A percentile compares a stretch with the other conserved stretches of the same genome.
phyloP scores from a whole-genome alignment of 768 basidiomycete species.

The Strobilomyces dryophilus region DNA sequence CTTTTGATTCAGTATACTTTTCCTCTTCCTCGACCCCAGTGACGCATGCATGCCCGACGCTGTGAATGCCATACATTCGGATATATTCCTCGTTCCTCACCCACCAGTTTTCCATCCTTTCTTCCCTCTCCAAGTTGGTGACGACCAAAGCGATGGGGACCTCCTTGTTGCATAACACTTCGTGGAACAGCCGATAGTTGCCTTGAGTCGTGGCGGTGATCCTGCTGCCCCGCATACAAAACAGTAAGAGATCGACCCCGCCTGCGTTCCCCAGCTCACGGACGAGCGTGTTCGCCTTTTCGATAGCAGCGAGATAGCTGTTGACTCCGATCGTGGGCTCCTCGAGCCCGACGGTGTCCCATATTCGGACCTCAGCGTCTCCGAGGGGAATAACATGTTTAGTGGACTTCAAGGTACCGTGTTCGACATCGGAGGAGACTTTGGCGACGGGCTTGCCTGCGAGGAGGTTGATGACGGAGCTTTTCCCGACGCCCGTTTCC shows the following conservation, averaged over 20 bases:
- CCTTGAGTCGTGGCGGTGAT: conserved; percentile 28
- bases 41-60: conserved; percentile 38
- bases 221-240: conserved; percentile 35
- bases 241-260: conserved; percentile 34
- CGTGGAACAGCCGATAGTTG: conserved; percentile 39
- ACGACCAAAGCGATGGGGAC: conserved; percentile 40
- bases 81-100: conserved; percentile 24
- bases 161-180: conserved; percentile 35
- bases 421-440: conserved; percentile 30
- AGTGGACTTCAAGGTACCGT: conserved; percentile 32
- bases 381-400: conserved; percentile 19
- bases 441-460: conserved; percentile 24
- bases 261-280: conserved; percentile 22
- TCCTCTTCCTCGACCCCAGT: conserved; percentile 33
- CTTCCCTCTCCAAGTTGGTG: conserved; percentile 37
- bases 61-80: conserved; percentile 21
- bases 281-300: conserved; percentile 27
- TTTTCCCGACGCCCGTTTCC: conserved; percentile 37
- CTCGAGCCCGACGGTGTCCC: conserved; percentile 31
- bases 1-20: conserved; percentile 34
- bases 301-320: conserved; percentile 26
- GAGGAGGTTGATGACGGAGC: conserved; percentile 44
- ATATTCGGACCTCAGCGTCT: conserved; percentile 15
- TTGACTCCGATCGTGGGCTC: conserved; percentile 27
- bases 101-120: conserved; percentile 37